Evolutionary conservation across 805 yeast species (phyloP).

Genomic region (Yamadazyma endophytica): DNA sequence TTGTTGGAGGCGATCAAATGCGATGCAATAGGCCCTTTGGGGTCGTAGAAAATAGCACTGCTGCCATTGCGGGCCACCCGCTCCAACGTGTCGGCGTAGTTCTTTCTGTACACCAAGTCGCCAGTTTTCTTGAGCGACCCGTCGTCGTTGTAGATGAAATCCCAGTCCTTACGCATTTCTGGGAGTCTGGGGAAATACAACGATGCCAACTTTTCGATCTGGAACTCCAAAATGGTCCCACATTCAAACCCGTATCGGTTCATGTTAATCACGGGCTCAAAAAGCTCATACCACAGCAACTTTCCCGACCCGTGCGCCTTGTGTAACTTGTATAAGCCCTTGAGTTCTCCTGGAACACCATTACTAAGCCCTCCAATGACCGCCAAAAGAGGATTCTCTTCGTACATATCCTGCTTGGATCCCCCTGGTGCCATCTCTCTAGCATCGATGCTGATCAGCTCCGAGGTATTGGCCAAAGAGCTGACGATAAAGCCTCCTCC

Average conservation of each 20-base stretch:
- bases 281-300: conserved; percentile 65
- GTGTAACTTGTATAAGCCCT: conserved; percentile 69
- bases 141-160: conserved; percentile 41
- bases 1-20: conserved; percentile 49
- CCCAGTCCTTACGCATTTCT: conserved; percentile 46
- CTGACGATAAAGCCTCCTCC: conserved; percentile 79
- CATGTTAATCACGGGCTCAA: conserved; percentile 69
- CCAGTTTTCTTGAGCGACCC: conserved; percentile 43
- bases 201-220: conserved; percentile 31
- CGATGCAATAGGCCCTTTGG: conserved; percentile 68
- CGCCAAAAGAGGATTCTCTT: conserved; percentile 42
- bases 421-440: conserved; percentile 79
- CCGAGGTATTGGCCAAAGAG: conserved; percentile 24
- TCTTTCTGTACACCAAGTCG: conserved; percentile 56
- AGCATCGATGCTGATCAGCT: conserved; percentile 69
- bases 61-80: conserved; percentile 74
- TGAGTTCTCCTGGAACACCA: conserved; percentile 88
- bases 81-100: conserved; percentile 63
- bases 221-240: conserved; percentile 19
- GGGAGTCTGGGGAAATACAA: conserved; percentile 25
- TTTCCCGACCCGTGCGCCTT: conserved; percentile 65
- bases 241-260: conserved; percentile 60
- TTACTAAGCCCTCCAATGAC: conserved; percentile 83
- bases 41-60: conserved; percentile 76
- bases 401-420: conserved; percentile 65